Conservation (phyloP, 1,284 basidiomycete species). For the Wolfiporia cocos region DNA sequence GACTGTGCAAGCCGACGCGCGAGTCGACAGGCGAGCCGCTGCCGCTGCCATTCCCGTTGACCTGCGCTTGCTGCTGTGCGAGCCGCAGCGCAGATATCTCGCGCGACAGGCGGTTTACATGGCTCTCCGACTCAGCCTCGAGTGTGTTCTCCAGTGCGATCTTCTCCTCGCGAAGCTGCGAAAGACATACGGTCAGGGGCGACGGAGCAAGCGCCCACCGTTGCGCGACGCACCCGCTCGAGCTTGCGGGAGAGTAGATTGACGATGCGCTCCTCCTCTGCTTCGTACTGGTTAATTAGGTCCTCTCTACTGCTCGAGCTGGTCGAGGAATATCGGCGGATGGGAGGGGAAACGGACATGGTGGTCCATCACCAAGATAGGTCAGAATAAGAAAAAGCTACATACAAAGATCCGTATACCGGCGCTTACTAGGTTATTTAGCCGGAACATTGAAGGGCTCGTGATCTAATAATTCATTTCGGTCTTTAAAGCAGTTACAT, state of each 20-base stretch:
- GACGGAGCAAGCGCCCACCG: no score
- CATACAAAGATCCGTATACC: no score
- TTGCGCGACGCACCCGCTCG: slow-evolving; percentile 63
- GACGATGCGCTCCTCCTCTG: slow-evolving; percentile 81
- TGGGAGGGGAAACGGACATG: slow-evolving; percentile 61
- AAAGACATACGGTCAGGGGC: slow-evolving; percentile 2
- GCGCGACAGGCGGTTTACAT: slow-evolving; percentile 67
- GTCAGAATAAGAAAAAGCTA: background rate
- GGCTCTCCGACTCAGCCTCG: slow-evolving; percentile 74
- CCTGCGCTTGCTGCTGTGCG: slow-evolving; percentile 38
- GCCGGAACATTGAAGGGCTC: no score
- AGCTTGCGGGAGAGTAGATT: slow-evolving; percentile 73
- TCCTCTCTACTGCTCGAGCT: slow-evolving; percentile 56
- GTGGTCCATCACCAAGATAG: background rate
- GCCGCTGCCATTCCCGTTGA: slow-evolving; percentile 26
- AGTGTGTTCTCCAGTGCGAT: slow-evolving; percentile 74
- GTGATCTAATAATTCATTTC: no score
- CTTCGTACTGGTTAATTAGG: slow-evolving; percentile 80
- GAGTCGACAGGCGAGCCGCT: slow-evolving; percentile 26
- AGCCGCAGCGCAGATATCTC: slow-evolving; percentile 62
- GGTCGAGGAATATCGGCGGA: slow-evolving; percentile 48
- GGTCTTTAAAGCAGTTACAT: no score
- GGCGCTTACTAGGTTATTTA: no score
- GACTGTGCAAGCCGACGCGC: slow-evolving; percentile 12
- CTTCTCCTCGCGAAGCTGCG: slow-evolving; percentile 73